phyloP scores from a whole-genome alignment of 768 basidiomycete species.

The Pisolithus microcarpus region DNA sequence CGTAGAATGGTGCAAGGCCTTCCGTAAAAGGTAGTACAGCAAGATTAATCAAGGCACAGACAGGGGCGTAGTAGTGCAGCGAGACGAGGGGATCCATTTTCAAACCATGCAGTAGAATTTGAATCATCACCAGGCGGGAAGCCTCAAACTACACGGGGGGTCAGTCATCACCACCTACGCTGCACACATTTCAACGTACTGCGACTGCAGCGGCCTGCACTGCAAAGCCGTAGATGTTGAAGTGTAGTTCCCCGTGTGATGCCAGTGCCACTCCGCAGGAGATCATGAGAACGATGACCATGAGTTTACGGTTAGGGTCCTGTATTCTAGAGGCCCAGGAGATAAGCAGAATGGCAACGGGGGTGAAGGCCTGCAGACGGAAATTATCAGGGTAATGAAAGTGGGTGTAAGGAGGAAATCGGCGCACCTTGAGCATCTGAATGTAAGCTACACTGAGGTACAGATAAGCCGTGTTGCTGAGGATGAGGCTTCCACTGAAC shows the following conservation, averaged over 20 bases:
- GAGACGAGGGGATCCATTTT: slow-evolving; percentile 98
- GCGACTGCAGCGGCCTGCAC: slow-evolving; percentile 81
- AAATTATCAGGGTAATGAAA: background rate
- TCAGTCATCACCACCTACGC: background rate
- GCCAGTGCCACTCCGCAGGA: slow-evolving; percentile 85
- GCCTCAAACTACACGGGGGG: slow-evolving; percentile 69
- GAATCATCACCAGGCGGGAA: slow-evolving; percentile 91
- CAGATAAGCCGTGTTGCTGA: slow-evolving; percentile 90
- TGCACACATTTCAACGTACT: slow-evolving; percentile 29
- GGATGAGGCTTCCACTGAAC: slow-evolving; percentile 86
- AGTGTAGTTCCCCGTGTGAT: slow-evolving; percentile 81
- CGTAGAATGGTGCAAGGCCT: slow-evolving; percentile 80
- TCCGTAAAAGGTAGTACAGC: slow-evolving; percentile 86
- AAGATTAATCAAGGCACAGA: slow-evolving; percentile 88
- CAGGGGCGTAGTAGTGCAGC: slow-evolving; percentile 92
- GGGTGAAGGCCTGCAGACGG: slow-evolving; percentile 70
- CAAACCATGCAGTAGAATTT: slow-evolving; percentile 86
- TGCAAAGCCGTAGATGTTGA: slow-evolving; percentile 82
- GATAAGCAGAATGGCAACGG: slow-evolving; percentile 87
- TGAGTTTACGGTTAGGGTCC: slow-evolving; percentile 76
- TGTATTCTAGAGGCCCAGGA: slow-evolving; percentile 87
- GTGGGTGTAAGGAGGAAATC: background rate
- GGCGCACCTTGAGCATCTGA: slow-evolving; percentile 84
- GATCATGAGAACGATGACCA: slow-evolving; percentile 83
- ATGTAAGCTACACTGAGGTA: slow-evolving; percentile 91